Percentiles rank a stretch among this genome's conserved stretches.
phyloP scores from a whole-genome alignment of 352 stramenopile species.

The Peronospora farinosa region DNA sequence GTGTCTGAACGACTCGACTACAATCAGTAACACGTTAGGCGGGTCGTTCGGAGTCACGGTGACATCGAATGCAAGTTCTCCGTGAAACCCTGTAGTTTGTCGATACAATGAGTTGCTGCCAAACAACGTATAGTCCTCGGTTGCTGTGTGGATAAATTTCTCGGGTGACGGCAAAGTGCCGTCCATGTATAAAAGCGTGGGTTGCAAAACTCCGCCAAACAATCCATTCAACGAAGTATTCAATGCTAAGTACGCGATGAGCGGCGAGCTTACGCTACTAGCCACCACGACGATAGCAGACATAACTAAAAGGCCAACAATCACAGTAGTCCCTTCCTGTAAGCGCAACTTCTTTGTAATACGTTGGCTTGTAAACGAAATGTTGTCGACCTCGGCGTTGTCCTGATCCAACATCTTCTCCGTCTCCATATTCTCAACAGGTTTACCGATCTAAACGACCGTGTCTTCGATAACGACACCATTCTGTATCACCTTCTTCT shows the following conservation, averaged over 20 bases:
- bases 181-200: neutral
- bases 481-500: too few relatives aligned
- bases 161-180: slow-evolving; percentile 1
- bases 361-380: too few relatives aligned
- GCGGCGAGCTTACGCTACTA: slow-evolving; percentile 8
- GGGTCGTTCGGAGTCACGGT: slow-evolving; percentile 23
- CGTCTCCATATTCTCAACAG: too few relatives aligned
- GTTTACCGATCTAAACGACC: too few relatives aligned
- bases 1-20: slow-evolving; percentile 46
- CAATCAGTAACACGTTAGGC: slow-evolving; percentile 44
- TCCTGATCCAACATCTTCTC: too few relatives aligned
- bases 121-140: slow-evolving; percentile 38
- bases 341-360: too few relatives aligned
- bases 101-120: slow-evolving; percentile 21
- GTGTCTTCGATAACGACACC: too few relatives aligned
- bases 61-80: slow-evolving; percentile 31
- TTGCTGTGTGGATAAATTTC: slow-evolving; percentile 30
- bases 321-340: too few relatives aligned
- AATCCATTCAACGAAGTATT: slow-evolving; percentile 30
- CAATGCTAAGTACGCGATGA: slow-evolving; percentile 23
- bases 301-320: slow-evolving; percentile 3
- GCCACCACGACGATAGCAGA: slow-evolving; percentile 10
- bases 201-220: slow-evolving; percentile 8
- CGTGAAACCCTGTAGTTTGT: slow-evolving; percentile 15
- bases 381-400: too few relatives aligned